Conservation (phyloP, 1,284 basidiomycete species). For the Tremellales sp. region DNA sequence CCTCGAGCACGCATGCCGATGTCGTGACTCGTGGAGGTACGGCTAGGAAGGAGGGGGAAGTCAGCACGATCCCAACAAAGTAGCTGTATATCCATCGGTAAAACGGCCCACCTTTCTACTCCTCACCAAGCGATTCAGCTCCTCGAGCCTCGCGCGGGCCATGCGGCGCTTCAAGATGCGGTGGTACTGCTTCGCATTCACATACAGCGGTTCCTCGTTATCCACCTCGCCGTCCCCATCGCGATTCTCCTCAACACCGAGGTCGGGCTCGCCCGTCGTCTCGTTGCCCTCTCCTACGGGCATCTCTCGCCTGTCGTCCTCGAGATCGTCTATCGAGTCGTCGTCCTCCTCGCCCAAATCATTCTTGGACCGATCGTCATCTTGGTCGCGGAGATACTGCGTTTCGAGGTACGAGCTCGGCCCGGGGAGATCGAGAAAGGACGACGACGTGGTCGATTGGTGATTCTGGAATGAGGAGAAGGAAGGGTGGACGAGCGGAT, state of each 20-base stretch:
- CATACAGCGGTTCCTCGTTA: constrained; percentile 92
- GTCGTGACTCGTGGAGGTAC: constrained; percentile 93
- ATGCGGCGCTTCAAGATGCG: constrained; percentile 89
- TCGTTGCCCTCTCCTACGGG: constrained; percentile 24
- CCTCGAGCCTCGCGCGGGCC: constrained; percentile 81
- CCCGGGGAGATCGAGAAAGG: too few species aligned
- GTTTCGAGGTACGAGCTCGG: too few species aligned
- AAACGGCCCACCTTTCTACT: constrained; percentile 71
- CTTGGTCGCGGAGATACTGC: too few species aligned
- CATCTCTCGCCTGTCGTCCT: constrained; percentile 19
- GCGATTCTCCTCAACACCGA: constrained; percentile 17
- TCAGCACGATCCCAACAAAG: not conserved
- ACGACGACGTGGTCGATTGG: constrained; percentile 93
- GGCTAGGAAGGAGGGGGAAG: constrained; percentile 61
- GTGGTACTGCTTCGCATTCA: constrained; percentile 96
- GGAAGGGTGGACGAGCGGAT: constrained; percentile 62
- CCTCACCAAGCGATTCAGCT: constrained; percentile 82
- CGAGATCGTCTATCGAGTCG: constrained; percentile 11
- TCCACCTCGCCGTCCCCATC: constrained; percentile 41
- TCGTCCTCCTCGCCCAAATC: constrained; percentile 13
- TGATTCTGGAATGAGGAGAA: constrained; percentile 80
- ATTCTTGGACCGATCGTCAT: too few species aligned
- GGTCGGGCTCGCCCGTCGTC: constrained; percentile 7
- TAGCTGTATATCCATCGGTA: not conserved
- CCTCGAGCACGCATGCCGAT: constrained; percentile 95